phyloP scores from a whole-genome alignment of 768 basidiomycete species.

The Galerina sulciceps region DNA sequence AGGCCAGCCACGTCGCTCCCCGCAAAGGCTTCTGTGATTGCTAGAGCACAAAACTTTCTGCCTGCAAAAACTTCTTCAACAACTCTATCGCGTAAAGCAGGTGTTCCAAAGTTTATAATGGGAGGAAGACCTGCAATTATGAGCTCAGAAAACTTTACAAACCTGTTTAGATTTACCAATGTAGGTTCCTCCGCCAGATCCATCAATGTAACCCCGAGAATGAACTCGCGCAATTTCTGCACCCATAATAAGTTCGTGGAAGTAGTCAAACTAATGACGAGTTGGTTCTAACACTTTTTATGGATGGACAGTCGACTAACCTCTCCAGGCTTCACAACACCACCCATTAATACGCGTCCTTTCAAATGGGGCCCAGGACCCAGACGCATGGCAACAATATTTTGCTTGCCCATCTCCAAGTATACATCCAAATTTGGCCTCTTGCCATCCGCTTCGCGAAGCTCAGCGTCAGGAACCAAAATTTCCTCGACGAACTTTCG shows the following conservation, averaged over 20 bases:
- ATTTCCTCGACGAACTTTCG: constrained; percentile 75
- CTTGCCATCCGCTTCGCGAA: constrained; percentile 82
- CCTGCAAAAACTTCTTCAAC: constrained; percentile 60
- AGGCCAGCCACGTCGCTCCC: constrained; percentile 76
- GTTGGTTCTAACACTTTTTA: not conserved
- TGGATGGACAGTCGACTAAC: constrained; percentile 34
- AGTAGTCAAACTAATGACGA: constrained; percentile 58
- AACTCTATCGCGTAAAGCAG: constrained; percentile 64
- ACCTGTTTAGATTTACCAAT: constrained; percentile 10
- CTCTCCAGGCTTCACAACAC: constrained; percentile 76
- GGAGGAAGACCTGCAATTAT: constrained; percentile 60
- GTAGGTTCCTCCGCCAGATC: constrained; percentile 54
- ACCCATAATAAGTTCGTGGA: constrained; percentile 77
- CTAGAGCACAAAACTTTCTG: constrained; percentile 75
- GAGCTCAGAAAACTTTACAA: not conserved
- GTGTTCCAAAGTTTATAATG: constrained; percentile 77
- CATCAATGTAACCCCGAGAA: constrained; percentile 80
- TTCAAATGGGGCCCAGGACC: constrained; percentile 88
- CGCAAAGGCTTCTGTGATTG: constrained; percentile 87
- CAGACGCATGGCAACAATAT: constrained; percentile 69
- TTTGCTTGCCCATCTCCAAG: constrained; percentile 62
- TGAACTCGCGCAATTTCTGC: constrained; percentile 74
- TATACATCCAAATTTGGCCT: constrained; percentile 71
- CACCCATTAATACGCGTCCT: constrained; percentile 75
- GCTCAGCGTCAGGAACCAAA: constrained; percentile 57